Percentiles rank a stretch among this genome's conserved stretches.
These are phyloP conservation scores for Suillus plorans DNA, from an alignment of 768 basidiomycete species.

Conservation along the genomic window DNA sequence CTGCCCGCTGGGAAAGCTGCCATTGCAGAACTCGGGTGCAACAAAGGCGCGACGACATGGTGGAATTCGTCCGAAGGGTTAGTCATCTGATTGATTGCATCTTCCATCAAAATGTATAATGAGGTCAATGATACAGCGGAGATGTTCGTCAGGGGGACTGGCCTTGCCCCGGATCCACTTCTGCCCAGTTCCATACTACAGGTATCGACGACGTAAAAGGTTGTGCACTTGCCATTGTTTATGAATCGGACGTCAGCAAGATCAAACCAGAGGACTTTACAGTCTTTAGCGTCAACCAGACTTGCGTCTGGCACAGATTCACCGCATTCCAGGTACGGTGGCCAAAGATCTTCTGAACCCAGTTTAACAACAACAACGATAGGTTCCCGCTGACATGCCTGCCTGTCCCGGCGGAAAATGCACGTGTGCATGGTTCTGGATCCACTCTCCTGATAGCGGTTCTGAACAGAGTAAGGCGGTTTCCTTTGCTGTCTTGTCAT, in stretches of 20 bases:
- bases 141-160: slow-evolving; percentile 19
- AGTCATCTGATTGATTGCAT: neutral
- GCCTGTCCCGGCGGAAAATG: slow-evolving; percentile 43
- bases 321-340: slow-evolving; percentile 39
- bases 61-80: slow-evolving; percentile 19
- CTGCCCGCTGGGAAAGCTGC: slow-evolving; percentile 29
- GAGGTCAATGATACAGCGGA: slow-evolving; percentile 18
- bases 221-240: slow-evolving; percentile 44
- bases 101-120: neutral
- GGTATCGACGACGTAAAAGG: slow-evolving; percentile 32
- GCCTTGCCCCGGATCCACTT: slow-evolving; percentile 22
- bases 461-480: slow-evolving; percentile 33
- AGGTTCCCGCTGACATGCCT: slow-evolving; percentile 43
- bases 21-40: slow-evolving; percentile 29
- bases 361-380: slow-evolving; percentile 33
- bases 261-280: slow-evolving; percentile 42
- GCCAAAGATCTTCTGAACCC: slow-evolving; percentile 35
- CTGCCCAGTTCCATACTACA: slow-evolving; percentile 28
- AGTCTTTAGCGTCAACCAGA: slow-evolving; percentile 43
- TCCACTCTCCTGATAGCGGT: slow-evolving; percentile 35
- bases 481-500: neutral
- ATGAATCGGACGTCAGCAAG: slow-evolving; percentile 35
- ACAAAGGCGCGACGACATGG: slow-evolving; percentile 31
- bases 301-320: slow-evolving; percentile 40
- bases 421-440: slow-evolving; percentile 45